Conservation (phyloP, 352 stramenopile genomes). For the Pythium phragmitis region DNA sequence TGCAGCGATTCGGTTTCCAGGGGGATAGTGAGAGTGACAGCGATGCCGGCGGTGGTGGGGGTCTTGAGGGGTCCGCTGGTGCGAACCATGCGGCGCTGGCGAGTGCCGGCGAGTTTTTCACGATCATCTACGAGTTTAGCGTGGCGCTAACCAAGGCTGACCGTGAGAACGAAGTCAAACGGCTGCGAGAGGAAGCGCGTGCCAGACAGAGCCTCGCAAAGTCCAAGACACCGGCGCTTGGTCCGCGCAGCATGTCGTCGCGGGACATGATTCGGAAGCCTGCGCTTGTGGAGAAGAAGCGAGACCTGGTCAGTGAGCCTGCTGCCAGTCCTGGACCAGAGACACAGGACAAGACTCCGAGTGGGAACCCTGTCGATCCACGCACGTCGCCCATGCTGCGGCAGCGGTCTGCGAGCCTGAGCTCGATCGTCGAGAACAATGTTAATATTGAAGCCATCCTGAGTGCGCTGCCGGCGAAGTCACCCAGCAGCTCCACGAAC, state of each 20-base stretch:
- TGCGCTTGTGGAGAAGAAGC: constrained; percentile 17
- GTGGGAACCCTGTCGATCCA: neutral
- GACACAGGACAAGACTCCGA: constrained; percentile 18
- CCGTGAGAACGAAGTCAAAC: constrained; percentile 73
- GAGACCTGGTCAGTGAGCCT: neutral
- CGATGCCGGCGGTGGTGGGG: constrained; percentile 12
- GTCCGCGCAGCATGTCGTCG: constrained; percentile 29
- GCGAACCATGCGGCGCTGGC: constrained; percentile 31
- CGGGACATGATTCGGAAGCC: constrained; percentile 26
- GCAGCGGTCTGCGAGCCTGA: constrained; percentile 31
- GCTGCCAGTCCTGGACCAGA: constrained; percentile 13
- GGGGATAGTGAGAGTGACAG: constrained; percentile 36
- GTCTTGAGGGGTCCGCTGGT: constrained; percentile 16
- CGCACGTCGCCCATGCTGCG: constrained; percentile 31
- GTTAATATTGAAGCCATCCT: constrained; percentile 21
- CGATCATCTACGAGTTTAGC: constrained; percentile 76
- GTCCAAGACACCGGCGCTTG: constrained; percentile 20
- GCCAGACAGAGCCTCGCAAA: constrained; percentile 47
- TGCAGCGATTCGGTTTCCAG: constrained; percentile 55
- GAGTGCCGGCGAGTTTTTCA: constrained; percentile 65
- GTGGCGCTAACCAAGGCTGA: constrained; percentile 72
- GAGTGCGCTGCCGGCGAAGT: constrained; percentile 6
- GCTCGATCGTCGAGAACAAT: constrained; percentile 32
- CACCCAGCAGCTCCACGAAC: constrained; percentile 3
- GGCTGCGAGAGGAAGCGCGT: constrained; percentile 61